A percentile compares a stretch with the other conserved stretches of the same genome.
Evolutionary conservation across 2,329 filamentous ascomycete species (phyloP).

Genomic region (Nemania sp.): DNA sequence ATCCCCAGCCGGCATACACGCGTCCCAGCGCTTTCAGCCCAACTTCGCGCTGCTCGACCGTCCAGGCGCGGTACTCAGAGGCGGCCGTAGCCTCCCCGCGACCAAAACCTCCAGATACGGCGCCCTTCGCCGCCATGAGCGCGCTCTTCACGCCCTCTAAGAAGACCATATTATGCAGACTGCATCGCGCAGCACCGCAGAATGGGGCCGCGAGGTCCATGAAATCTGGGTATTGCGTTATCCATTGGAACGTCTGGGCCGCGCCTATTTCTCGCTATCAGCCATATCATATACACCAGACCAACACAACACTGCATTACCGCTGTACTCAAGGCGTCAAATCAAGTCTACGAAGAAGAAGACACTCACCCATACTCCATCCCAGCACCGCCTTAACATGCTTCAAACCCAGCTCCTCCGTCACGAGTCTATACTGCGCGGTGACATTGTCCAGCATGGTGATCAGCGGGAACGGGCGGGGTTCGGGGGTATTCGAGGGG

Average conservation of each 20-base stretch:
- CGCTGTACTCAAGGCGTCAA: too few species aligned
- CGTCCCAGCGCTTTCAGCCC: constrained; percentile 70
- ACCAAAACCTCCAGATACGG: constrained; percentile 54
- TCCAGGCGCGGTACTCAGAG: constrained; percentile 52
- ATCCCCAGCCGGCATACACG: constrained; percentile 81
- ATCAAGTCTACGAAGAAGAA: too few species aligned
- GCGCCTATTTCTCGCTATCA: constrained; percentile 48
- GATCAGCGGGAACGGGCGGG: constrained; percentile 63
- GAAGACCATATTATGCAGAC: constrained; percentile 69
- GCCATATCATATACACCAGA: too few species aligned
- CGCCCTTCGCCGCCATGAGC: constrained; percentile 59
- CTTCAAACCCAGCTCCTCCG: constrained; percentile 61
- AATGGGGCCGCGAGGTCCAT: constrained; percentile 68
- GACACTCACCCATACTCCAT: constrained; percentile 61
- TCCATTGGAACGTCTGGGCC: constrained; percentile 68
- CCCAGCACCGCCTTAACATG: constrained; percentile 66
- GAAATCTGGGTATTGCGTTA: constrained; percentile 63
- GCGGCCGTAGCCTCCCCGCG: constrained; percentile 46
- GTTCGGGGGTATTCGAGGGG: constrained; percentile 61
- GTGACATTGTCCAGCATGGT: constrained; percentile 71
- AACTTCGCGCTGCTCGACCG: constrained; percentile 52
- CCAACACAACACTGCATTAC: too few species aligned
- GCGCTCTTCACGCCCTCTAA: constrained; percentile 61
- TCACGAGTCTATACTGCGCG: constrained; percentile 68
- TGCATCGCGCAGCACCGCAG: constrained; percentile 66